These are phyloP conservation scores for Rhododendron griersonianum DNA, from an alignment of 148 eudicot species.

Conservation along the genomic window DNA sequence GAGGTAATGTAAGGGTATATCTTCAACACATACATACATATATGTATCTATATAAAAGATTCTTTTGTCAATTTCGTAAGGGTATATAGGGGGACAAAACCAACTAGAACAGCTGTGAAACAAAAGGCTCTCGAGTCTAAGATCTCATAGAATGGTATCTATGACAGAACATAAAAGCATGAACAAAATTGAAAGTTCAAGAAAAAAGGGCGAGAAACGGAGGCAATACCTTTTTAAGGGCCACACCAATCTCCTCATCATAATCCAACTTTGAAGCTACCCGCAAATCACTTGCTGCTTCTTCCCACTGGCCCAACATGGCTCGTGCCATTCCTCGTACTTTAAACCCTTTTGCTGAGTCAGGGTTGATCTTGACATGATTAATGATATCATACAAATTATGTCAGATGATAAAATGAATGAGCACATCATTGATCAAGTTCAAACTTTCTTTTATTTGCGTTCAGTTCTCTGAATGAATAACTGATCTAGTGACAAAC, in stretches of 20 bases:
- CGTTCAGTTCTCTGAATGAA: background rate
- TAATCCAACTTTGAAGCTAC: constrained; percentile 64
- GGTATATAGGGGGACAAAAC: background rate
- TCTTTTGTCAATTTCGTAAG: background rate
- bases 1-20: background rate
- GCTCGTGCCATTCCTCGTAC: constrained; percentile 65
- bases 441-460: background rate
- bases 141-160: background rate
- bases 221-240: constrained; percentile 44
- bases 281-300: constrained; percentile 60
- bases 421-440: background rate
- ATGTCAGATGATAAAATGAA: constrained; percentile 4
- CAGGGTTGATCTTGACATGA: constrained; percentile 52
- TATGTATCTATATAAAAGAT: background rate
- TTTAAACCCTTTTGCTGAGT: constrained; percentile 72
- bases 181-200: background rate
- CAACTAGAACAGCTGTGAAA: background rate
- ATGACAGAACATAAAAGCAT: background rate
- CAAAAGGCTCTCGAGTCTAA: background rate
- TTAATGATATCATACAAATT: background rate
- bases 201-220: background rate
- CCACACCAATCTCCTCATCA: constrained; percentile 55
- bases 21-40: background rate
- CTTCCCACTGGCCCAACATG: constrained; percentile 69
- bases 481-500: constrained; percentile 19